phyloP scores from a whole-genome alignment of 345 rosid species.

The Brassica rapa region DNA sequence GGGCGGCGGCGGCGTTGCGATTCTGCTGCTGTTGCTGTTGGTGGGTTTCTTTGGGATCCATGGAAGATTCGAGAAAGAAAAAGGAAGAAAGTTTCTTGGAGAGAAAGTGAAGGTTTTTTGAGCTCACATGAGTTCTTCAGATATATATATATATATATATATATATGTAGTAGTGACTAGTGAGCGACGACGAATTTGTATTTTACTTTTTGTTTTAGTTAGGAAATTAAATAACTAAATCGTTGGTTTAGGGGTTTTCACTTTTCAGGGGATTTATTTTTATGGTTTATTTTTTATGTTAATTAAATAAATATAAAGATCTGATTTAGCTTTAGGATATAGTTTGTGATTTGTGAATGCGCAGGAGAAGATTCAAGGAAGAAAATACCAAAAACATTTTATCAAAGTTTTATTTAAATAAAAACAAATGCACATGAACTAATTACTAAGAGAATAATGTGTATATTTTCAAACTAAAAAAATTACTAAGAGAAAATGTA shows the following conservation, averaged over 20 bases:
- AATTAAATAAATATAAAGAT: not conserved
- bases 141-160: too few species aligned
- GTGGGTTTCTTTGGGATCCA: too few species aligned
- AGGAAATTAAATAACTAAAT: not conserved
- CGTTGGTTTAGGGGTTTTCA: conserved; percentile 5
- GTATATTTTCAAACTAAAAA: not conserved
- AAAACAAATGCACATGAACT: not conserved
- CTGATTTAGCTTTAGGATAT: not conserved
- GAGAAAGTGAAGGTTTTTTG: not conserved
- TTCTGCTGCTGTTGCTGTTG: not conserved
- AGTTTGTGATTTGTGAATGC: conserved; percentile 26
- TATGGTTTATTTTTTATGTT: not conserved
- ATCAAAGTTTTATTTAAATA: not conserved
- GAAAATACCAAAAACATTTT: not conserved
- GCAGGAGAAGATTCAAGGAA: not conserved
- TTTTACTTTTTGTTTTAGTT: not conserved
- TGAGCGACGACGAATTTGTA: not conserved
- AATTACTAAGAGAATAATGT: not conserved
- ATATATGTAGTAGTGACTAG: conserved; percentile 10
- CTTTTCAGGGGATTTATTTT: conserved; percentile 17
- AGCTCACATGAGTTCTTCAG: too few species aligned
- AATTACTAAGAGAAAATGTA: not conserved
- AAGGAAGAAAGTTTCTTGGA: not conserved
- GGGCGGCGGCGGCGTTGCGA: not conserved
- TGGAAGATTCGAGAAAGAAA: too few species aligned